Percentiles rank a stretch among this genome's conserved stretches.
Evolutionary conservation across 306 rosid species (phyloP).

Genomic region (Gillenia trifoliata): DNA sequence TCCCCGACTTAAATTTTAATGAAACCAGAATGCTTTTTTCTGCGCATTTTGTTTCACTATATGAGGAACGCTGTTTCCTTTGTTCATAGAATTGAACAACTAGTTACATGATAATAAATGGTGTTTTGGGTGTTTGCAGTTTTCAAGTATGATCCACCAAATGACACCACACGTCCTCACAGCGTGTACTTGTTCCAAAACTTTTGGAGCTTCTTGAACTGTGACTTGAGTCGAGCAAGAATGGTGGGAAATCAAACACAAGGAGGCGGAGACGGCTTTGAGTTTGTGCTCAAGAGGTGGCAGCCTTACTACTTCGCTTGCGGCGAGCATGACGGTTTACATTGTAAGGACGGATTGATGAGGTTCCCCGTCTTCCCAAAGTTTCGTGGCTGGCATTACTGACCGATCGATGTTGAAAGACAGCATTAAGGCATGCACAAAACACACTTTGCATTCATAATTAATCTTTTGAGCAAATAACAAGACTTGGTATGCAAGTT

Average conservation of each 20-base stretch:
- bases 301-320: conserved; percentile 60
- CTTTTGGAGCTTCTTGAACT: conserved; percentile 39
- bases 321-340: conserved; percentile 49
- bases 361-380: conserved; percentile 54
- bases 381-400: conserved; percentile 30
- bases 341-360: conserved; percentile 61
- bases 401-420: neutral
- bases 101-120: neutral
- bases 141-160: conserved; percentile 70
- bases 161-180: conserved; percentile 36
- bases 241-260: conserved; percentile 33
- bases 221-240: conserved; percentile 45
- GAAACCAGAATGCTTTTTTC: no score
- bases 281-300: conserved; percentile 45
- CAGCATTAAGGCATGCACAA: neutral
- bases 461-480: neutral
- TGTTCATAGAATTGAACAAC: no score
- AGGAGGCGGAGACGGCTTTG: conserved; percentile 51
- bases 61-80: neutral
- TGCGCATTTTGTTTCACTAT: neutral
- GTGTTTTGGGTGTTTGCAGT: conserved; percentile 24
- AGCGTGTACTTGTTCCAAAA: conserved; percentile 50
- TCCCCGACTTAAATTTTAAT: no score
- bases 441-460: neutral
- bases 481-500: neutral